Base-by-base conservation (phyloP, 345 rosid species). In the Citrus mangshanensis region DNA sequence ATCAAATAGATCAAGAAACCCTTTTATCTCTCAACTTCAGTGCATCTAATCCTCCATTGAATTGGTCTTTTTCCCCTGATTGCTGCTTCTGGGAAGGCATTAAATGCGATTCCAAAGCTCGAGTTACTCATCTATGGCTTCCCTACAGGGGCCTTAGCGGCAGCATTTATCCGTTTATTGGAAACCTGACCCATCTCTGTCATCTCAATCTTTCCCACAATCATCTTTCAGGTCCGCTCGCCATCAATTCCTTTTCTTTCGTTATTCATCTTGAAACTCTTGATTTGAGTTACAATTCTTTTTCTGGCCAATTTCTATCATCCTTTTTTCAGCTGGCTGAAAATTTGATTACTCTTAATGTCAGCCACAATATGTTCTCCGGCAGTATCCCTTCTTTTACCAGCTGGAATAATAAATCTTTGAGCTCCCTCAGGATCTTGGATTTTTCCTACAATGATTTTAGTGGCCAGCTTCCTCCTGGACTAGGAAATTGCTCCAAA, bases 41-140 rank as follows among this genome's bases (percentile, higher is more conserved):
- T 66, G 25, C n/a, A 34, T 35, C 49, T 63, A 34, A 28, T 37
- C 49, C 70, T 66, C 70, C 70, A 7, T 66, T 66, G 46, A 66
- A 66, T 66, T 66, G 70, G 70, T 34, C 70, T 35, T 66, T 24
- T 66, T 30, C 37, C 9, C 5, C 18, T 14, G 67, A 63, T 63
- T 63, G 37, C 37, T 30, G 67, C 37, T 3, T 63, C 22, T 63
- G 67, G 84, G 81, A 81, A 77, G 84, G 84, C 21, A 59, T 77
- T 30, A 1, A n/a, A 0, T 81, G 84, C n/a, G 63, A 72, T 49
- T 46, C 54, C 7, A 9, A 56, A 25, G 71, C 38, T 24, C 18
- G 19, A 18, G 77, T 73, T 0, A 55, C 32, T 46, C 70, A 64
- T 14, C 55, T 77, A 1, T 72, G 67, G 73, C 78, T 81, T 2